Evolutionary conservation across 2,329 filamentous ascomycete species (phyloP).

Genomic region (Thelonectria discophora): DNA sequence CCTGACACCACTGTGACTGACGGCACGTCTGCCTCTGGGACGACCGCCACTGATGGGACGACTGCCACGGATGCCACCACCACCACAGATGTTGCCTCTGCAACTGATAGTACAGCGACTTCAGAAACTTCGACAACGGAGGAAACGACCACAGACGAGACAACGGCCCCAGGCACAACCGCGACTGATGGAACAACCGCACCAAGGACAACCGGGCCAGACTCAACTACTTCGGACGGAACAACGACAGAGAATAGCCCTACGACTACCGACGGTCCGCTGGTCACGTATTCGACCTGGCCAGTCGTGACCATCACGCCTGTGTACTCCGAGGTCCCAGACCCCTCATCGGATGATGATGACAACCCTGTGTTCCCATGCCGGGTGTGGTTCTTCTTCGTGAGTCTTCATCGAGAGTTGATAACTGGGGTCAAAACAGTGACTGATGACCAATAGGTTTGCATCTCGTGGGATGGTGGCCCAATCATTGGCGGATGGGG

Average conservation of each 20-base stretch:
- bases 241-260: not conserved
- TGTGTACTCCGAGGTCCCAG: conserved; percentile 8
- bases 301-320: conserved; percentile 16
- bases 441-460: conserved; percentile 11
- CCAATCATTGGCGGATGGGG: conserved; percentile 21
- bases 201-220: not conserved
- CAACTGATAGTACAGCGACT: not conserved
- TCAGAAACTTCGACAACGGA: not conserved
- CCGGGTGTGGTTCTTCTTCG: conserved; percentile 23
- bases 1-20: not conserved
- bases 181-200: not conserved
- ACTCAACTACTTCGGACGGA: not conserved
- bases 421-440: not conserved
- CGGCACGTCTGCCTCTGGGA: too few relatives aligned
- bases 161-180: not conserved
- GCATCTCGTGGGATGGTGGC: conserved; percentile 12
- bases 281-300: conserved; percentile 22
- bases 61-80: not conserved
- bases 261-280: conserved; percentile 10
- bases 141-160: not conserved
- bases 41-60: not conserved
- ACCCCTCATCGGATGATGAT: conserved; percentile 6
- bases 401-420: conserved; percentile 4
- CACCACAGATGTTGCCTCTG: not conserved
- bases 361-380: conserved; percentile 18